Base-by-base conservation (phyloP, 768 basidiomycete genomes). In the Butyriboletus loyo region DNA sequence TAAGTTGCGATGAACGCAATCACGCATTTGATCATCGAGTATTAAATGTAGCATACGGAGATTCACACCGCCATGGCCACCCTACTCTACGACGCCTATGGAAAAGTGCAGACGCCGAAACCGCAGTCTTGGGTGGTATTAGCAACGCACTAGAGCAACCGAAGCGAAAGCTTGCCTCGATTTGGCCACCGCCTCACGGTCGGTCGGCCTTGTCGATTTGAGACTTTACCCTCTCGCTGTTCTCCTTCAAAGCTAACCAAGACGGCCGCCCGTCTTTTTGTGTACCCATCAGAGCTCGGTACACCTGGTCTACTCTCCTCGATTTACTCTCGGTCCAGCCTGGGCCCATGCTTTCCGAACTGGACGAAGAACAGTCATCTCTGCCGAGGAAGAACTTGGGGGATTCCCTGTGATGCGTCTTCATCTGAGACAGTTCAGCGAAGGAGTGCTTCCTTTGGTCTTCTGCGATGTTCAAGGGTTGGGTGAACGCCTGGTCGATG, bases 401-500 rank as follows among this genome's bases (percentile, higher is more conserved):
- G 7, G 60, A 46, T 6, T 55, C 39, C 21, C 19, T 41, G n/a
- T 54, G 28, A 10, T n/a, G 10, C 17, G 11, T 40, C 43, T 46
- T 65, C 59, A 69, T 50, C 13, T 2, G 22, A 11, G 21, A 10
- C 4, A 68, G 41, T 31, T 67, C 67, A 6, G 41, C 36, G 4
- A 54, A 5, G 5, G 56, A 30, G 21, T 63, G 48, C 21, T 52
- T 57, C 24, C 45, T 60, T 22, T 55, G 50, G 22, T 67, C 66
- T 30, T 65, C 60, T 10, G 31, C 43, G 14, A 62, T 44, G 24
- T 32, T 41, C 39, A 53, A 15, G 2, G 58, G 65, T 35, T 52
- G 63, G 40, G 66, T 67, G 59, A 92, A 90, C 1, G 83, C 83
- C 15, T 77, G 67, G 70, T 89, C 85, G 49, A 91, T 90, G 50